Percentiles rank a stretch among this genome's conserved stretches.
Conservation (phyloP, 768 basidiomycete species). For the Fistulinella prunicolor region DNA sequence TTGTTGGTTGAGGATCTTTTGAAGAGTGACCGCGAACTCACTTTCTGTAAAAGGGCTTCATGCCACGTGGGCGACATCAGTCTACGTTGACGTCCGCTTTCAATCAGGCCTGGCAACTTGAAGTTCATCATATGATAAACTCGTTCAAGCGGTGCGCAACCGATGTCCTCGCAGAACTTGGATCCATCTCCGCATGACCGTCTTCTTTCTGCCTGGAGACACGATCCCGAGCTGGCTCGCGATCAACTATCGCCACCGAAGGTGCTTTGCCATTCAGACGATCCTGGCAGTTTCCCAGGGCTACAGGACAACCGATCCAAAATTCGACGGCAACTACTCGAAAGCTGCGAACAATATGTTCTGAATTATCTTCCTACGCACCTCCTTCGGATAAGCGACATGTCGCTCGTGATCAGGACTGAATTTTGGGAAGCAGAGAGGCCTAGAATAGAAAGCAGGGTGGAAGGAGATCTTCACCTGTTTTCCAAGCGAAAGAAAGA, state of each 20-base stretch:
- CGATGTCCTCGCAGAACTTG: background rate
- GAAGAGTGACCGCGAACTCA: too few relatives aligned
- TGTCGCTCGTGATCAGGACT: conserved; percentile 9
- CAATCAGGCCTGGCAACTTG: too few relatives aligned
- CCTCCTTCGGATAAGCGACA: conserved; percentile 17
- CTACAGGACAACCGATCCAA: background rate
- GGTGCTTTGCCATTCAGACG: conserved; percentile 1
- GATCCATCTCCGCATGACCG: background rate
- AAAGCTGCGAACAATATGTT: conserved; percentile 13
- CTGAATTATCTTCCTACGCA: conserved; percentile 19
- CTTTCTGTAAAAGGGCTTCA: too few relatives aligned
- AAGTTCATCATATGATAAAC: too few relatives aligned
- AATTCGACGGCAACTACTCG: conserved; percentile 6
- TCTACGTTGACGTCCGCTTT: too few relatives aligned
- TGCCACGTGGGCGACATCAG: too few relatives aligned
- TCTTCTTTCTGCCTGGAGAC: conserved; percentile 4
- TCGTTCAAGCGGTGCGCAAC: background rate
- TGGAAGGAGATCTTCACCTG: background rate
- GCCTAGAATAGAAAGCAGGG: background rate
- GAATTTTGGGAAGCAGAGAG: conserved; percentile 14
- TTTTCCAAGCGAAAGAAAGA: background rate
- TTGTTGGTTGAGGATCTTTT: too few relatives aligned
- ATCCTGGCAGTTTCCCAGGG: background rate
- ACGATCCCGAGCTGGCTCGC: background rate
- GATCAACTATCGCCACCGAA: background rate